Evolutionary conservation across 1,284 basidiomycete genomes (phyloP).

Genomic region (Naganishia sp.): DNA sequence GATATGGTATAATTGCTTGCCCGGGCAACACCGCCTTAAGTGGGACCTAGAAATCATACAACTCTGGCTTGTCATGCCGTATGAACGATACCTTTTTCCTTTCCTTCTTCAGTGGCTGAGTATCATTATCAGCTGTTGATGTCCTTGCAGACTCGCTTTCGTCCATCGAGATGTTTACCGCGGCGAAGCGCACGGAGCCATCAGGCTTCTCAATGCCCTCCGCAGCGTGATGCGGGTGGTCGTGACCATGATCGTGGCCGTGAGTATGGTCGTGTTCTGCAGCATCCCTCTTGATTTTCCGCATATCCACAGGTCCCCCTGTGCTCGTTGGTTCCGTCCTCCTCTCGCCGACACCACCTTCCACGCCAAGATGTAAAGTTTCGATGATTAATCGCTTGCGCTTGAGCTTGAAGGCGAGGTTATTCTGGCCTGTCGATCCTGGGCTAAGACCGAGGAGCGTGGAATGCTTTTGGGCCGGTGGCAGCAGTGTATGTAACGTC

Average conservation of each 20-base stretch:
- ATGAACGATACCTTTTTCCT: constrained; percentile 37
- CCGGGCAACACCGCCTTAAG: neutral
- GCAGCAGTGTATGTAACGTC: constrained; percentile 65
- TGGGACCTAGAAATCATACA: constrained; percentile 54
- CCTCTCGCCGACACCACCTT: constrained; percentile 85
- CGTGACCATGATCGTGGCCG: constrained; percentile 27
- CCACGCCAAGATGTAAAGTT: constrained; percentile 87
- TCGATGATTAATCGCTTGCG: constrained; percentile 84
- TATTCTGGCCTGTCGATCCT: constrained; percentile 65
- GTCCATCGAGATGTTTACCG: constrained; percentile 32
- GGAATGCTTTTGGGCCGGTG: constrained; percentile 74
- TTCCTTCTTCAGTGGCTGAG: constrained; percentile 17
- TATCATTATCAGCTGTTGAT: neutral
- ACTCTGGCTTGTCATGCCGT: constrained; percentile 54
- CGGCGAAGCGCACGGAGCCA: constrained; percentile 33
- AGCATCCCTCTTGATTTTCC: constrained; percentile 39
- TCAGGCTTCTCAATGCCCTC: constrained; percentile 11
- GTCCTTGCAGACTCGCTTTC: neutral
- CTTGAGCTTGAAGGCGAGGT: constrained; percentile 90
- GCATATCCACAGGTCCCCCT: constrained; percentile 34
- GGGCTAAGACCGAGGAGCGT: constrained; percentile 71
- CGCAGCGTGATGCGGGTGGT: constrained; percentile 21
- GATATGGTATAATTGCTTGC: too few species aligned
- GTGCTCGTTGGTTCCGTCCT: constrained; percentile 58
- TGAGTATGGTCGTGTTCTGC: constrained; percentile 35